phyloP scores from a whole-genome alignment of 2,329 filamentous ascomycete species.

The Calonectria ilicicola region DNA sequence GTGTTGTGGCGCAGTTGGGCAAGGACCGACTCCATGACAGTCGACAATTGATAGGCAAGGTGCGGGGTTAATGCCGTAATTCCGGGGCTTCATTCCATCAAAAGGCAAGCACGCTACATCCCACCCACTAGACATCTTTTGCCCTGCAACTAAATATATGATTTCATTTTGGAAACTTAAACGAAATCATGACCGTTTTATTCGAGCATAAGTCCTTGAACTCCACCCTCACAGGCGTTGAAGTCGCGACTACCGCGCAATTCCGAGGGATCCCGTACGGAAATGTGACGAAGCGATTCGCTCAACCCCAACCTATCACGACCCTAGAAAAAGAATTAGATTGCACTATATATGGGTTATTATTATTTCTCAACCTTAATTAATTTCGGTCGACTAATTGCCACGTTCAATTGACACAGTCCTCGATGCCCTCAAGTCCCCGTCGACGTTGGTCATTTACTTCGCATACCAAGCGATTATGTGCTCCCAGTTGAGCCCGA shows the following conservation, averaged over 20 bases:
- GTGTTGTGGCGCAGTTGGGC: too few relatives aligned
- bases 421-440: conserved; percentile 55
- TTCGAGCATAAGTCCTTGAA: background rate
- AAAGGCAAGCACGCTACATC: background rate
- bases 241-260: background rate
- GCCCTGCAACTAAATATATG: background rate
- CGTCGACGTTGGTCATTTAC: conserved; percentile 55
- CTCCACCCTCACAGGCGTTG: background rate
- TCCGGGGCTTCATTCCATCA: background rate
- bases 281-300: conserved; percentile 11
- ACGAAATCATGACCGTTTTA: background rate
- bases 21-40: too few relatives aligned
- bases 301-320: background rate
- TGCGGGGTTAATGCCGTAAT: too few relatives aligned
- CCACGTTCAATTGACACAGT: conserved; percentile 32
- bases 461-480: conserved; percentile 54
- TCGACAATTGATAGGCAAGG: too few relatives aligned
- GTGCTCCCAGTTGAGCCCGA: conserved; percentile 43
- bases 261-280: conserved; percentile 26
- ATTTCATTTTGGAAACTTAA: background rate
- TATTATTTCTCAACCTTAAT: too few relatives aligned
- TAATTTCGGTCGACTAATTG: background rate
- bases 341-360: conserved; percentile 19
- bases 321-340: background rate
- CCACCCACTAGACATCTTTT: background rate